Percentiles rank a stretch among this genome's conserved stretches.
Evolutionary conservation across 768 basidiomycete species (phyloP).

Genomic region (Russula earlei): DNA sequence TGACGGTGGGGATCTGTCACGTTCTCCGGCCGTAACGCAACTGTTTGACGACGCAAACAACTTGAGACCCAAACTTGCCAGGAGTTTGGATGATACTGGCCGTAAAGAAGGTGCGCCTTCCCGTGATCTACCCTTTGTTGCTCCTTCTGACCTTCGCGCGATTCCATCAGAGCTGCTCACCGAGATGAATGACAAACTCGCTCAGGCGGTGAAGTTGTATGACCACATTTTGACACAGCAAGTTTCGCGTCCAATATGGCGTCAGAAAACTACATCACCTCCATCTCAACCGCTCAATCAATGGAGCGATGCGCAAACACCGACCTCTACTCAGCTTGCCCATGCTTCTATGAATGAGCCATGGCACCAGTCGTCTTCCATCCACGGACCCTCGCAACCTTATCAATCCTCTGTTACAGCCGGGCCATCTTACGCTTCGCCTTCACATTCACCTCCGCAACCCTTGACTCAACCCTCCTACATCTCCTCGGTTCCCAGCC

Average conservation of each 20-base stretch:
- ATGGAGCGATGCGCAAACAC: constrained; percentile 5
- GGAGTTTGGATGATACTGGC: constrained; percentile 76
- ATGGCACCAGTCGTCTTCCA: constrained; percentile 5
- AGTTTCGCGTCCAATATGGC: constrained; percentile 54
- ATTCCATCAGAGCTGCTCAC: constrained; percentile 58
- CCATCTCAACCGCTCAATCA: constrained; percentile 5
- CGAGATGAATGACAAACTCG: constrained; percentile 93
- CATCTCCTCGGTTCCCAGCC: not conserved
- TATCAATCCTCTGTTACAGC: not conserved
- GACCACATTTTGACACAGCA: constrained; percentile 83
- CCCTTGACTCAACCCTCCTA: constrained; percentile 11
- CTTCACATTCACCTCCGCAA: constrained; percentile 8
- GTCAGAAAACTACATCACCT: constrained; percentile 5
- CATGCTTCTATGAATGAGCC: not conserved
- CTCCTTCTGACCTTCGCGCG: not conserved
- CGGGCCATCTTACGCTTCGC: not conserved
- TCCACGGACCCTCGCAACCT: constrained; percentile 1
- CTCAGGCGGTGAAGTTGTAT: constrained; percentile 86
- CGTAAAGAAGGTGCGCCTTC: constrained; percentile 67
- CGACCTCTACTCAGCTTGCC: not conserved
- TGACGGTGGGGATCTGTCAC: constrained; percentile 66
- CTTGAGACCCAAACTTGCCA: constrained; percentile 70
- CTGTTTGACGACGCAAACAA: constrained; percentile 76
- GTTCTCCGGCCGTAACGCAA: constrained; percentile 78
- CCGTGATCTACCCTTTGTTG: not conserved